Evolutionary conservation across 345 rosid genomes (phyloP), one percentile per base, ranked within the genome.

Genomic region (Camelina sativa): DNA sequence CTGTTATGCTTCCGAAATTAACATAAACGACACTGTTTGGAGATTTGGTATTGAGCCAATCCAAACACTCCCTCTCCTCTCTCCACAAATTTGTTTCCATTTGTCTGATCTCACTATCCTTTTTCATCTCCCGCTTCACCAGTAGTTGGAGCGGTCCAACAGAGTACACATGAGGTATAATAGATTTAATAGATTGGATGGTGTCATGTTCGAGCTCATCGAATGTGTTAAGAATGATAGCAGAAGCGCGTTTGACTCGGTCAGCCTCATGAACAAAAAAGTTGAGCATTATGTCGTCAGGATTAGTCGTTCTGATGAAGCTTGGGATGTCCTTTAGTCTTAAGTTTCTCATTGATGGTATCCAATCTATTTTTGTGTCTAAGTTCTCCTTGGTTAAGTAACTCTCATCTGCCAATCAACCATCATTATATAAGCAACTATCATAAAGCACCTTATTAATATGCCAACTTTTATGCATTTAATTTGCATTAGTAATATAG

Each of bases 161-260:
- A 3, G 76, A 8, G 16, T 67, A 69, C 11, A 82, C 59, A 1
- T 59, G 79, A 34, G 83, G 85, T 15, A 69, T 28, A 32, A 59
- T 35, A 0, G 58, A 32, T 22, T 80, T 70, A 16, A 80, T 78
- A 23, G 75, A 76, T 17, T 15, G 37, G 7, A 83, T 25, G 15
- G 64, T 70, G 8, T 71, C 66, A 17, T 73, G 65, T 13, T 83
- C 83, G 0, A 83, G 32, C 11, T 71, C 66, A 37, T 74, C 73
- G 4, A 83, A 83, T 7, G 83, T 83, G 60, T 83, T 80, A 3
- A 82, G 11, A 41, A 82, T 48, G 17, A 80, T 30, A 25, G 80
- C 83, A 1, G 77, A 64, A 5, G 69, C 83, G 8, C 57, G 79
- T 51, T 46, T 38, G 3, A 69, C 44, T 67, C 80, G 65, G 1